A percentile compares a stretch with the other conserved stretches of the same genome.
phyloP scores from a whole-genome alignment of 139 green algal genomes.

The Tetradesmus obliquus region DNA sequence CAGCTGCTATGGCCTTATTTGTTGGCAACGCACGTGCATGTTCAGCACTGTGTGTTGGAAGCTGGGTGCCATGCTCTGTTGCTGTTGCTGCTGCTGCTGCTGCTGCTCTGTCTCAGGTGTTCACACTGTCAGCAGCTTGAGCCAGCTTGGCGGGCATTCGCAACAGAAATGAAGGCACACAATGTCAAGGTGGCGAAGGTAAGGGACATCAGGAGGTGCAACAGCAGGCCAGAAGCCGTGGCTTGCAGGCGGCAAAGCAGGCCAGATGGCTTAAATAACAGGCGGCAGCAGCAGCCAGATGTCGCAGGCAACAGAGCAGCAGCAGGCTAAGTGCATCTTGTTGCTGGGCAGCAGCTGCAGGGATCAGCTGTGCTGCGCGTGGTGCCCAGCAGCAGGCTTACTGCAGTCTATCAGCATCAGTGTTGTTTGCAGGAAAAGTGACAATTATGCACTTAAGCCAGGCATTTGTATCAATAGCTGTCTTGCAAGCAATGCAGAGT shows the following conservation, averaged over 20 bases:
- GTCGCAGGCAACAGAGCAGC: too few species aligned
- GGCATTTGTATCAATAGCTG: too few species aligned
- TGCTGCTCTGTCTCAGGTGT: conserved; percentile 48
- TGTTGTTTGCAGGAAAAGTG: background rate
- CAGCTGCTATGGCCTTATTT: too few species aligned
- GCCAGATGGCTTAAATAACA: background rate
- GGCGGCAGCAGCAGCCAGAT: too few species aligned
- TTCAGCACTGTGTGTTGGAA: background rate
- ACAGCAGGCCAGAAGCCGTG: background rate
- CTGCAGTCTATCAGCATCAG: background rate
- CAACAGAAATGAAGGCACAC: conserved; percentile 43
- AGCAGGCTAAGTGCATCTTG: too few species aligned
- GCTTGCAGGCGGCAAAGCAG: background rate
- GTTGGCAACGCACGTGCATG: too few species aligned
- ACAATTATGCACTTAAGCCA: too few species aligned
- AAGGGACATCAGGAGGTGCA: background rate
- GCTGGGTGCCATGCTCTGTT: background rate
- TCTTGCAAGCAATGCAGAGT: too few species aligned
- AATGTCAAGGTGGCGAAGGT: conserved; percentile 55
- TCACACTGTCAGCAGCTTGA: conserved; percentile 56
- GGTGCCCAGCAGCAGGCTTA: background rate
- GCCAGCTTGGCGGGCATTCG: conserved; percentile 49
- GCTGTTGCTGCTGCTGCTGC: background rate
- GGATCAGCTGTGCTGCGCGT: background rate
- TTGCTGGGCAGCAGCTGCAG: background rate